Conservation (phyloP, 2,329 filamentous ascomycete species). For the Ceratocystis diversiconidia region DNA sequence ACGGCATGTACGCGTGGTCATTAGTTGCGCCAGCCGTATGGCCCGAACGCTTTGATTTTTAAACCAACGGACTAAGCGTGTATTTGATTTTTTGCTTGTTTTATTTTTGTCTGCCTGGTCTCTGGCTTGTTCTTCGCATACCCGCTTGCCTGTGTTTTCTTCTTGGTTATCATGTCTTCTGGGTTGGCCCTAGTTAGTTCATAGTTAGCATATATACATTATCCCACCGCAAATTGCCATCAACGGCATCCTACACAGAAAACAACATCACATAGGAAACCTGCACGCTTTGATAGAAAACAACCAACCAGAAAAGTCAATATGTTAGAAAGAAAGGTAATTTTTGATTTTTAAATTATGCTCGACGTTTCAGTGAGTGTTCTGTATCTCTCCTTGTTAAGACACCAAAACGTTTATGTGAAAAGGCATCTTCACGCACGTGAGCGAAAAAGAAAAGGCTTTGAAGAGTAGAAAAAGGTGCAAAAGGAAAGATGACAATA, state of each 20-base stretch:
- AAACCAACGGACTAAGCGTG: too few species aligned
- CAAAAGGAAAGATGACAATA: constrained; percentile 8
- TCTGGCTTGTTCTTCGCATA: background rate
- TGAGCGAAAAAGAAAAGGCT: constrained; percentile 7
- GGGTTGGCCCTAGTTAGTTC: background rate
- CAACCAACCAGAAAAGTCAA: background rate
- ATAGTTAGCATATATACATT: background rate
- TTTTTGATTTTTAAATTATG: background rate
- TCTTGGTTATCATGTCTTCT: background rate
- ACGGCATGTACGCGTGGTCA: constrained; percentile 87
- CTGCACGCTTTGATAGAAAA: too few species aligned
- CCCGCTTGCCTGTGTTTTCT: background rate
- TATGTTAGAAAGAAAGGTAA: background rate
- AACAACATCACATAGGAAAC: too few species aligned
- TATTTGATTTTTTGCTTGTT: background rate
- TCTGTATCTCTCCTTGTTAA: constrained; percentile 19
- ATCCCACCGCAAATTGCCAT: background rate
- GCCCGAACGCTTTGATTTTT: constrained; percentile 58
- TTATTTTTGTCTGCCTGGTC: background rate
- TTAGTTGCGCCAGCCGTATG: constrained; percentile 72
- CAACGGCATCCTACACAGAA: background rate
- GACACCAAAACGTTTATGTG: constrained; percentile 16
- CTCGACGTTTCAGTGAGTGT: constrained; percentile 18
- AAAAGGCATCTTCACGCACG: constrained; percentile 14
- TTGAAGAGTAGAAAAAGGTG: background rate